Conservation (phyloP, 176 grass and related monocot genomes). For the Musa beccarii region DNA sequence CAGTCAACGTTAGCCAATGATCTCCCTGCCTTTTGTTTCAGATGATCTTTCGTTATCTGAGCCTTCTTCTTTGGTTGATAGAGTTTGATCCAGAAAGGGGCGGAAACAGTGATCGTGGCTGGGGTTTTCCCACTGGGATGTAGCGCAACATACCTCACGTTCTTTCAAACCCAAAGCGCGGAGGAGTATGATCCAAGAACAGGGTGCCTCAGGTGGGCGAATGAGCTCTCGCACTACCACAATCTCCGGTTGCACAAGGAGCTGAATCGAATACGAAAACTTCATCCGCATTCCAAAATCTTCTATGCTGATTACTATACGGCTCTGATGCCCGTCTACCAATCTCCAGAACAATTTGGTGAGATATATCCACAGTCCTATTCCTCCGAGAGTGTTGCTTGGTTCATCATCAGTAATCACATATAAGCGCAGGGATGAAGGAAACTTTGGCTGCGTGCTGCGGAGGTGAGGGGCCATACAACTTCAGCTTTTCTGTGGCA, state of each 20-base stretch:
- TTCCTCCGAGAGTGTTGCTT: not conserved
- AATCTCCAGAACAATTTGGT: conserved; percentile 1
- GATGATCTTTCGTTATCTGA: not conserved
- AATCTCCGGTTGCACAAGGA: not conserved
- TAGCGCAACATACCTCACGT: not conserved
- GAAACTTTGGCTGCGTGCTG: not conserved
- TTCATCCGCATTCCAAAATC: not conserved
- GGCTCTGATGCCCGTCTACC: not conserved
- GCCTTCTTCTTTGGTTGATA: not conserved
- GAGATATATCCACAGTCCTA: not conserved
- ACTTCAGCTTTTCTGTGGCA: not conserved
- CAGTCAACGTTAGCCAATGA: not conserved
- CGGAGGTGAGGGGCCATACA: conserved; percentile 9
- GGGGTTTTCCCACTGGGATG: not conserved
- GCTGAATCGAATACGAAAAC: not conserved
- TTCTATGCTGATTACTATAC: not conserved
- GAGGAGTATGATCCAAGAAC: not conserved
- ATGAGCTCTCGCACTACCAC: conserved; percentile 3
- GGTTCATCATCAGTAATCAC: not conserved
- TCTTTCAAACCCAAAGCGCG: not conserved
- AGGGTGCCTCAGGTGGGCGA: not conserved
- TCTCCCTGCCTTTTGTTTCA: not conserved
- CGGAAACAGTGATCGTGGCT: not conserved
- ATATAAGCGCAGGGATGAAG: conserved; percentile 2
- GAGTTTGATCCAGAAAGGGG: conserved; percentile 17